Conservation (phyloP, 2,329 filamentous ascomycete genomes). For the Myrmaecium sp. region DNA sequence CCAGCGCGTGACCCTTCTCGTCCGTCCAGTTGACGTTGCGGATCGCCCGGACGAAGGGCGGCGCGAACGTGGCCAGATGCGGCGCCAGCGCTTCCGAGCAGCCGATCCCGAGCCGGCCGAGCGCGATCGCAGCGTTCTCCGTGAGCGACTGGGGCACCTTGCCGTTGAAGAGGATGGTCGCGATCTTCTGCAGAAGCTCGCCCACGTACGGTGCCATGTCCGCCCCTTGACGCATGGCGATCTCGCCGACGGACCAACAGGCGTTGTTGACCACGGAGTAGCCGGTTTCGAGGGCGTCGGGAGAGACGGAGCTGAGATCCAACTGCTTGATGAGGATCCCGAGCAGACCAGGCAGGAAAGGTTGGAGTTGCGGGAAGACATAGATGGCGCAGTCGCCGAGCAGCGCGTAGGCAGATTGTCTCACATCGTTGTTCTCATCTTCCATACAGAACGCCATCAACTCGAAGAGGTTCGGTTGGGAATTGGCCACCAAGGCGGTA, state of each 20-base stretch:
- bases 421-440: slow-evolving; percentile 77
- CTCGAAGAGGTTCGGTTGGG: slow-evolving; percentile 76
- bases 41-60: slow-evolving; percentile 68
- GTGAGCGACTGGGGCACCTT: slow-evolving; percentile 73
- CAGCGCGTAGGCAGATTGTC: slow-evolving; percentile 88
- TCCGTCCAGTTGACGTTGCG: slow-evolving; percentile 72
- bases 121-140: slow-evolving; percentile 86
- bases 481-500: slow-evolving; percentile 55
- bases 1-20: slow-evolving; percentile 86
- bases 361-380: slow-evolving; percentile 66
- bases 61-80: slow-evolving; percentile 62
- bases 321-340: slow-evolving; percentile 76
- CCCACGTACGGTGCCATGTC: slow-evolving; percentile 63
- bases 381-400: slow-evolving; percentile 91
- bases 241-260: slow-evolving; percentile 92
- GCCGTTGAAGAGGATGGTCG: slow-evolving; percentile 70
- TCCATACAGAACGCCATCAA: slow-evolving; percentile 84
- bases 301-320: slow-evolving; percentile 49
- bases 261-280: slow-evolving; percentile 97
- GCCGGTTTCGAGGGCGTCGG: slow-evolving; percentile 66
- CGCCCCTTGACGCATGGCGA: slow-evolving; percentile 58
- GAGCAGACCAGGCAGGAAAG: slow-evolving; percentile 55
- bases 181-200: slow-evolving; percentile 57
- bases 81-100: slow-evolving; percentile 63
- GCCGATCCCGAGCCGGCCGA: slow-evolving; percentile 71